Percentiles rank a stretch among this genome's conserved stretches.
Conservation (phyloP, 108 stramenopile species). For the Skeletonema potamos region DNA sequence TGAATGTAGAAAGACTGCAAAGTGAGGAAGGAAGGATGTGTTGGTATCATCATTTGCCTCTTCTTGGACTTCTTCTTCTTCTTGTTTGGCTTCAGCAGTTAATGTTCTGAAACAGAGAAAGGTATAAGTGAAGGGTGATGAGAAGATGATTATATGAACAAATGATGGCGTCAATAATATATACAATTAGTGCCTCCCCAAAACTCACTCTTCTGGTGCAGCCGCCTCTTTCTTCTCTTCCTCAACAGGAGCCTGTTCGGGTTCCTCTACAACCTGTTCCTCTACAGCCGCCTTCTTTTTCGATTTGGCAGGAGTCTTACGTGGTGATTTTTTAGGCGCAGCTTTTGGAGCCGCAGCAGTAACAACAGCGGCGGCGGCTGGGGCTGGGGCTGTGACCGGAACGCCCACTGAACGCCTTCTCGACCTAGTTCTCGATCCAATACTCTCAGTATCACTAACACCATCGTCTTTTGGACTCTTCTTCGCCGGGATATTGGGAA, state of each 20-base stretch:
- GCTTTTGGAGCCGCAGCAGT: neutral
- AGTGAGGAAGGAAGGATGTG: neutral
- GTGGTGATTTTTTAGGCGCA: neutral
- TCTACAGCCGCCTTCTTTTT: neutral
- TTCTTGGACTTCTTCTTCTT: neutral
- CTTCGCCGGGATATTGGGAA: conserved; percentile 6
- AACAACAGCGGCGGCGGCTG: neutral
- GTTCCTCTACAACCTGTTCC: conserved; percentile 6
- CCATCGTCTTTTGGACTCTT: conserved; percentile 3
- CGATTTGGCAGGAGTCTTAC: neutral
- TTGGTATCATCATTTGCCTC: neutral
- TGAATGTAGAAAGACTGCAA: conserved; percentile 8
- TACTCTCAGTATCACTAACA: neutral
- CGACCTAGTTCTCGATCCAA: conserved; percentile 5
- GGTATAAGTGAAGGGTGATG: neutral
- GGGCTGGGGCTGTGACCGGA: no score
- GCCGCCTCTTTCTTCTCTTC: conserved; percentile 7
- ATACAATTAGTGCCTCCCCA: neutral
- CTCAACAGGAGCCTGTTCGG: neutral
- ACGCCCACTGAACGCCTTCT: conserved; percentile 16
- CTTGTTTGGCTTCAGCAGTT: neutral
- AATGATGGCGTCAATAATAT: neutral
- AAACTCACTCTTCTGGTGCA: neutral
- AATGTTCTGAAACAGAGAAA: neutral
- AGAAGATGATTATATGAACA: neutral